phyloP scores from a whole-genome alignment of 345 rosid genomes.

The Litchi chinensis region DNA sequence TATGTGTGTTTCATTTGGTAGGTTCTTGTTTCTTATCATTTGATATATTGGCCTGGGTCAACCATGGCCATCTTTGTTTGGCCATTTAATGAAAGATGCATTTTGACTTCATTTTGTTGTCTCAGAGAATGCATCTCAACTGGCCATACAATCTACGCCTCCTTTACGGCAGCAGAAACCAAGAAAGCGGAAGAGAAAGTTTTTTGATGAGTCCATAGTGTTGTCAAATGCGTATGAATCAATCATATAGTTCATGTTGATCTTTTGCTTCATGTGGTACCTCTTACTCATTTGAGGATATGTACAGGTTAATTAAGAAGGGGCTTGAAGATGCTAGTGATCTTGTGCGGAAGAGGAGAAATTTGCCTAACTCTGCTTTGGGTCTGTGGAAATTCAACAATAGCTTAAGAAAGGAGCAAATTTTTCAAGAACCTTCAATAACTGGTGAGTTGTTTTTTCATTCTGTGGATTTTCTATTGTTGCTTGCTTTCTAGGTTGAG shows the following conservation, averaged over 20 bases:
- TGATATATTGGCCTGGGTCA: not conserved
- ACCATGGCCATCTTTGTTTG: not conserved
- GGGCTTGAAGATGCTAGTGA: constrained; percentile 57
- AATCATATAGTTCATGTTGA: not conserved
- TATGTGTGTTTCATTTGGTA: constrained; percentile 53
- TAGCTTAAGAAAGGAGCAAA: constrained; percentile 48
- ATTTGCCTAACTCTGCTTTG: constrained; percentile 46
- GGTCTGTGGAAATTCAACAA: constrained; percentile 62
- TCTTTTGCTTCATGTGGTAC: constrained; percentile 6
- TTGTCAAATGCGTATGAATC: constrained; percentile 61
- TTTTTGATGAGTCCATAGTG: constrained; percentile 60
- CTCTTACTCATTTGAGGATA: constrained; percentile 19
- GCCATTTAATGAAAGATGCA: not conserved
- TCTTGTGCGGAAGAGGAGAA: constrained; percentile 52
- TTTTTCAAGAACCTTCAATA: constrained; percentile 53
- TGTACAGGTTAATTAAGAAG: constrained; percentile 55
- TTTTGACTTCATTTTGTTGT: constrained; percentile 12
- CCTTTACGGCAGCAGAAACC: constrained; percentile 43
- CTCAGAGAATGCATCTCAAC: constrained; percentile 34
- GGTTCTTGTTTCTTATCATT: constrained; percentile 24
- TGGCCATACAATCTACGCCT: constrained; percentile 62
- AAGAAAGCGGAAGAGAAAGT: constrained; percentile 45
- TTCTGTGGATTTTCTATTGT: not conserved
- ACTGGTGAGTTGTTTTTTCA: constrained; percentile 50
- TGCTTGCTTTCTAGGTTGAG: constrained; percentile 16